Base-by-base conservation (phyloP, 1,284 basidiomycete species). In the Inonotus hispidus region DNA sequence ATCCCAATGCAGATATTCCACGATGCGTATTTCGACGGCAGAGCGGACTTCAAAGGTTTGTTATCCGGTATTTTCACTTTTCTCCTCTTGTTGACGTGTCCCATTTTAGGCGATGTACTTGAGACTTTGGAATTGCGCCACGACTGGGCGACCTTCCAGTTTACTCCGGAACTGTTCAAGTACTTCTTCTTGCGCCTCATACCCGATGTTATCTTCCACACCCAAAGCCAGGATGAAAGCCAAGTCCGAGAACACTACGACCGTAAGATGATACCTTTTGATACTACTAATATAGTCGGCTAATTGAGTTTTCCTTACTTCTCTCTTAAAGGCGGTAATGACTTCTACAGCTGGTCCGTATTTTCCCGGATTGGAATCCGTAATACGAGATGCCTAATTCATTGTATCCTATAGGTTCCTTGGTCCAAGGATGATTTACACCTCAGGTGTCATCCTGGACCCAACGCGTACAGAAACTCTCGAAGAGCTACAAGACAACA, bases 1-100 rank as follows among this genome's bases (percentile, higher is more conserved):
- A 98, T 99, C 66, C 95, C 95, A 54, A 97, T 98, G 88, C 95
- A 99, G 77, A 77, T 92, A 66, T 97, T 98, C 82, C 90, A 99
- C 73, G 97, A 99, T 78, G 92, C 93, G 65, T 99, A 92, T 79
- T 98, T 99, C 75, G 95, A 96, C 64, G 89, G 89, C 65, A 98
- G 98, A 79, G 87, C 96, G 65, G 94, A 98, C 65, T 90, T 98
- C 73, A 98, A 98, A 64, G 94, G 94, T 88, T 56, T 43, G 78
- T 74, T 10, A 27, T 32, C 32, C 56, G 1, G 58, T 49, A 41
- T 25, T 25, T 58, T 38, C 11, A 5, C 23, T 49, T 29, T 49
- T 14, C 16, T 29, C 25, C 58, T 50, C 23, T 1, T 60, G 63
- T 62, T 68, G 56, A 41, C 56, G 57, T 59, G 52, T 39, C 52